A percentile compares a stretch with the other conserved stretches of the same genome.
Evolutionary conservation across 1,139 yeast species (phyloP).

Genomic region (Kodamaea sp.): DNA sequence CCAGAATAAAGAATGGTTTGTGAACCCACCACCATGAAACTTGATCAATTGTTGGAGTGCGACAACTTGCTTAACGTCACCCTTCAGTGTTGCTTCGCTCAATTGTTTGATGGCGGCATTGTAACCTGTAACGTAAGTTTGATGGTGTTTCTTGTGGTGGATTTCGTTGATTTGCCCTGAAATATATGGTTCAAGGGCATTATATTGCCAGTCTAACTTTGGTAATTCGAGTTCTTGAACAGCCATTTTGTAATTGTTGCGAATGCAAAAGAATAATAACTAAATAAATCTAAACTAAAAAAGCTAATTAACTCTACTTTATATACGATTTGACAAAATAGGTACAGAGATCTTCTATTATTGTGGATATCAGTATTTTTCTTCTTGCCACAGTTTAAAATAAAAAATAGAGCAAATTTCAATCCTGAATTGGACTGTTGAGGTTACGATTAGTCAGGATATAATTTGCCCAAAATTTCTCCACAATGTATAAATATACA

Average conservation of each 20-base stretch:
- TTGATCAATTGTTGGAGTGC: constrained; percentile 39
- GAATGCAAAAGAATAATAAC: too few species aligned
- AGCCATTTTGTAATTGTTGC: constrained; percentile 5
- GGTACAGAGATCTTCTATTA: too few species aligned
- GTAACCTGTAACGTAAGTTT: constrained; percentile 41
- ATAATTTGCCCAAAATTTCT: too few species aligned
- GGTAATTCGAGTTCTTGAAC: constrained; percentile 24
- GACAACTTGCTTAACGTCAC: constrained; percentile 36
- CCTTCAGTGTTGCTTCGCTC: constrained; percentile 32
- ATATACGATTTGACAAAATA: too few species aligned
- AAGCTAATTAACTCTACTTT: too few species aligned
- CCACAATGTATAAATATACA: too few species aligned
- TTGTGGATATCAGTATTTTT: too few species aligned
- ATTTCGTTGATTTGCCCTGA: constrained; percentile 41
- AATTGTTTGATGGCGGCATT: constrained; percentile 38
- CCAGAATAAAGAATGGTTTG: constrained; percentile 45
- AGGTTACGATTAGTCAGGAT: neutral
- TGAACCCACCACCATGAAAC: constrained; percentile 46
- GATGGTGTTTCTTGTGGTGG: constrained; percentile 43
- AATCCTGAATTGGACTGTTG: constrained; percentile 3
- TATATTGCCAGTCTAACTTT: constrained; percentile 40
- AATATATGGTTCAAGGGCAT: constrained; percentile 42
- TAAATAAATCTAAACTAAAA: too few species aligned
- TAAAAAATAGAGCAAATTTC: constrained; percentile 2
- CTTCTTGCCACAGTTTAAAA: too few species aligned